These are phyloP conservation scores for Microdochium paspali DNA, from an alignment of 2,329 filamentous ascomycete species.

Conservation along the genomic window DNA sequence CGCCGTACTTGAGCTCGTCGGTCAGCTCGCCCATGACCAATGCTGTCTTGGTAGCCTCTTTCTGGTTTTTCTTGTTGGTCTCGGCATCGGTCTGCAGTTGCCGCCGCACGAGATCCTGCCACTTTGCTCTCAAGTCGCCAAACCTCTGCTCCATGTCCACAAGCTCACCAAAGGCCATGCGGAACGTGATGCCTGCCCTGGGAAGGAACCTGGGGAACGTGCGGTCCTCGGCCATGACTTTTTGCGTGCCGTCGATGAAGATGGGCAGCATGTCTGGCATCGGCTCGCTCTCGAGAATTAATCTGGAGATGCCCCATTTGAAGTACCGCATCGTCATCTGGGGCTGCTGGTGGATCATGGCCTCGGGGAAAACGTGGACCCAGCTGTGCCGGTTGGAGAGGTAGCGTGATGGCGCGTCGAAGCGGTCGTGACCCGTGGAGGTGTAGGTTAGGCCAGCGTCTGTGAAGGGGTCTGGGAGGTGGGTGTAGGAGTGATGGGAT, in stretches of 20 bases:
- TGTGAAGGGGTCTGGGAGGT: conserved; percentile 44
- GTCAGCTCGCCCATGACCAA: conserved; percentile 48
- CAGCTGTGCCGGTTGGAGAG: conserved; percentile 63
- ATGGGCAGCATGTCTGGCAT: conserved; percentile 86
- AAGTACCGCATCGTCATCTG: conserved; percentile 83
- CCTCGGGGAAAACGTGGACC: conserved; percentile 96
- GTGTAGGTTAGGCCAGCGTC: conserved; percentile 42
- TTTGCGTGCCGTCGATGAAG: conserved; percentile 84
- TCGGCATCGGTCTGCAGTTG: conserved; percentile 34
- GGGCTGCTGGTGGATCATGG: conserved; percentile 82
- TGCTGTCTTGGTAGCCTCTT: no score
- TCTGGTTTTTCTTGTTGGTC: conserved; percentile 9
- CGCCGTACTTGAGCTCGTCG: conserved; percentile 58
- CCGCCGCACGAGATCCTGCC: conserved; percentile 56
- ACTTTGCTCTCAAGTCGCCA: conserved; percentile 64
- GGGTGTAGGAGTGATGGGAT: no score
- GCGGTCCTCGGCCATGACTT: conserved; percentile 80
- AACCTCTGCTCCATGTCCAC: conserved; percentile 68
- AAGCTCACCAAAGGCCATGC: conserved; percentile 69
- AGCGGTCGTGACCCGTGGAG: conserved; percentile 56
- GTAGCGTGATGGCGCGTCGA: conserved; percentile 65
- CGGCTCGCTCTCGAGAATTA: conserved; percentile 83
- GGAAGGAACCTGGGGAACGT: conserved; percentile 74
- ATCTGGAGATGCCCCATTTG: conserved; percentile 90
- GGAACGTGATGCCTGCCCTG: conserved; percentile 59